Evolutionary conservation across 768 basidiomycete genomes (phyloP).

Genomic region (Lactarius sanguifluus): DNA sequence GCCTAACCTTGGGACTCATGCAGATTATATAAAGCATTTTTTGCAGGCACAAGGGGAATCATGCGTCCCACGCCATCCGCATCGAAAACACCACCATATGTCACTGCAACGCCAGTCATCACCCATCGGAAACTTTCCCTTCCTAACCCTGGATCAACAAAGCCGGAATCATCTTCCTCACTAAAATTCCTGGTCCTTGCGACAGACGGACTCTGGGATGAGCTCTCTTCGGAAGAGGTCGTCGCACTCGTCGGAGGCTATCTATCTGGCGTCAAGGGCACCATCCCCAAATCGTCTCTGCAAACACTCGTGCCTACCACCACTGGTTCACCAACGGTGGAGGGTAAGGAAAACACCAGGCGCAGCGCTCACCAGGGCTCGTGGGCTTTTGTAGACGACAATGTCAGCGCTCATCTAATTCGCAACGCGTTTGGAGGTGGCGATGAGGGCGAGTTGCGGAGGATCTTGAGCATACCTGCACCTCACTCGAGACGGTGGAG

Average conservation of each 20-base stretch:
- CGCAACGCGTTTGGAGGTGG: slow-evolving; percentile 92
- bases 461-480: slow-evolving; percentile 76
- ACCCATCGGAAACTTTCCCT: slow-evolving; percentile 71
- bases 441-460: slow-evolving; percentile 55
- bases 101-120: slow-evolving; percentile 79
- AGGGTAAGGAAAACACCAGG: slow-evolving; percentile 56
- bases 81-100: slow-evolving; percentile 91
- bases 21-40: slow-evolving; percentile 64
- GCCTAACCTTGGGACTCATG: slow-evolving; percentile 6
- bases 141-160: slow-evolving; percentile 37
- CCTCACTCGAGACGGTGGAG: slow-evolving; percentile 74
- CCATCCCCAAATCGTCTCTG: slow-evolving; percentile 58
- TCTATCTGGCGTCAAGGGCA: slow-evolving; percentile 67
- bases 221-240: slow-evolving; percentile 72
- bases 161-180: slow-evolving; percentile 36
- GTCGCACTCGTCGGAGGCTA: slow-evolving; percentile 85
- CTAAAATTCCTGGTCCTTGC: slow-evolving; percentile 85
- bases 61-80: slow-evolving; percentile 59
- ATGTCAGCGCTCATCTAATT: slow-evolving; percentile 79
- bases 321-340: slow-evolving; percentile 53
- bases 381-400: slow-evolving; percentile 81
- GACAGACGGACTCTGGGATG: slow-evolving; percentile 69
- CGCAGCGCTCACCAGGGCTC: slow-evolving; percentile 43
- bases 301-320: slow-evolving; percentile 55
- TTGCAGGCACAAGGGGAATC: slow-evolving; percentile 57